Evolutionary conservation across 23 red algal genomes (phyloP), one percentile per base, ranked within the genome.

Genomic region (Chondrus crispus): DNA sequence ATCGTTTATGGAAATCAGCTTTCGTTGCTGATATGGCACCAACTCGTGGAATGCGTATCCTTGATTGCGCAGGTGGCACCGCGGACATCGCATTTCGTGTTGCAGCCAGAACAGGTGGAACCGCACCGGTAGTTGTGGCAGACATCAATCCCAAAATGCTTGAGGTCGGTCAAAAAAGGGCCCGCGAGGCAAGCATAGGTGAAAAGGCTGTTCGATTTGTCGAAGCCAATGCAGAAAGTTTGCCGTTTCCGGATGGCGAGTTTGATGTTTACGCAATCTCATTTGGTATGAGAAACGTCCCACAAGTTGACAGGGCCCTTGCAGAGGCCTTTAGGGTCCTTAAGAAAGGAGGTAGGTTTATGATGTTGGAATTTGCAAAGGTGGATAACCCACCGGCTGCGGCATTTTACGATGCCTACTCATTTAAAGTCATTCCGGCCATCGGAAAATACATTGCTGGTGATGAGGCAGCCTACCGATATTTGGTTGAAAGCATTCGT

Each of bases 251-350:
- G 3, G 40, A 46, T 6, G 90, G 42, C 18, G 68, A 44, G 28
- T 88, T 96, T 64, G 97, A 99, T 85, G 88, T 87, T 4, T 95
- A 96, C 63, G 68, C 82, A 46, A 99, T 99, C 48, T 99, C 97
- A 32, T 99, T 99, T 62, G 97, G 97, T 53, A 99, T 99, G 97
- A 42, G 97, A 7, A 99, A 99, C 55, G 94, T 96, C 2, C 68
- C 94, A 6, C 37, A 54, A 19, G 88, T 89, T 5, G 54, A 80
- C 47, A 30, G 62, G 1, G 97, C 97, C 9, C 64, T 99, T 54
- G 43, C 30, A 20, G 96, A 98, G 81, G 93, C 97, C 33, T 73
- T 90, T 36, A 94, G 97, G n/a, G 97, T 99, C 6, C 85, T 99
- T 10, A 85, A 85, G 16, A 91, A 64, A 24, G 91, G 97, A 12